A percentile compares a stretch with the other conserved stretches of the same genome.
Conservation (phyloP, 164 flowering plant genomes). For the Chimonanthus salicifolius region DNA sequence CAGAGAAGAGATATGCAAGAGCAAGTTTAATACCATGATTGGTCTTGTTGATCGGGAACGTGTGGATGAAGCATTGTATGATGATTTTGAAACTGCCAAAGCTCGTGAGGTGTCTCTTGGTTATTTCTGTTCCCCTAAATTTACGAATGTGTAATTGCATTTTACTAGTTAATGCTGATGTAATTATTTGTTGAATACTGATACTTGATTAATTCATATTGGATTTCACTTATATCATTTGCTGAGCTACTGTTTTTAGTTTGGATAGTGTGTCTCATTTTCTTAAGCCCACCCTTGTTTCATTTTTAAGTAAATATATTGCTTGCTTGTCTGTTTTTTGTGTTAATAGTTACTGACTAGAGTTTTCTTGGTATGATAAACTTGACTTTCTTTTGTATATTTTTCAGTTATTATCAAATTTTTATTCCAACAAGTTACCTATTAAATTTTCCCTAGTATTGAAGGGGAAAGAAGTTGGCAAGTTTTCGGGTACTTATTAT, state of each 20-base stretch:
- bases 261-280: neutral
- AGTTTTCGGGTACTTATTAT: neutral
- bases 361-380: neutral
- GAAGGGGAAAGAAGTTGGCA: neutral
- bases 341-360: no score
- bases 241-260: neutral
- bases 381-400: neutral
- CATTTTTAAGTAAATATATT: no score
- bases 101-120: slow-evolving; percentile 75
- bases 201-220: neutral
- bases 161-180: neutral
- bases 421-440: neutral
- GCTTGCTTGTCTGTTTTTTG: neutral
- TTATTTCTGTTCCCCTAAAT: neutral
- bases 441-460: neutral
- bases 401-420: neutral
- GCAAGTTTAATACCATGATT: slow-evolving; percentile 90
- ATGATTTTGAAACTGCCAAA: slow-evolving; percentile 86
- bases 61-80: slow-evolving; percentile 83
- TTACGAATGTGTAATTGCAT: neutral
- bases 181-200: neutral
- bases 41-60: slow-evolving; percentile 88
- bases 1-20: slow-evolving; percentile 89
- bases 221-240: neutral
- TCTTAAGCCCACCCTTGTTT: neutral